These are phyloP conservation scores for Komagataella phaffii DNA, from an alignment of 805 yeast species.

Conservation along the genomic window DNA sequence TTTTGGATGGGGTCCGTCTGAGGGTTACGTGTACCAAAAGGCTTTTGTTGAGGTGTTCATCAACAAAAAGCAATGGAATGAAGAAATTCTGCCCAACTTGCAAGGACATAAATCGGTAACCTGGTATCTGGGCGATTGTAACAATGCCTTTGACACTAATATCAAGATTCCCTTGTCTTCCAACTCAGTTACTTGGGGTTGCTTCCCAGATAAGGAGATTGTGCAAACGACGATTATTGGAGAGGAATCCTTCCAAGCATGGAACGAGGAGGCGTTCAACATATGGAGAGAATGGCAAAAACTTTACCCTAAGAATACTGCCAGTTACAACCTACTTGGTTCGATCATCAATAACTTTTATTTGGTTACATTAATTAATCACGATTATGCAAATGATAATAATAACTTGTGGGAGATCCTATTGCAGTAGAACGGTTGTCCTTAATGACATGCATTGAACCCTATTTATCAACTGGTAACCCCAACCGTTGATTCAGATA, in stretches of 20 bases:
- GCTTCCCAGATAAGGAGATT: constrained; percentile 80
- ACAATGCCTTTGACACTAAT: constrained; percentile 48
- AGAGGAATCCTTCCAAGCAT: constrained; percentile 83
- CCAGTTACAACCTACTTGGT: constrained; percentile 48
- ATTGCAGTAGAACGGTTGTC: constrained; percentile 10
- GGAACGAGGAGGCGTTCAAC: constrained; percentile 91
- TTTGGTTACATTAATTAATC: constrained; percentile 79
- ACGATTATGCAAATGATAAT: constrained; percentile 59
- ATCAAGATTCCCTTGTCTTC: constrained; percentile 35
- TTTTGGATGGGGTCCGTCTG: constrained; percentile 95
- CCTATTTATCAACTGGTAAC: constrained; percentile 6
- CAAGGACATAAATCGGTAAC: constrained; percentile 39
- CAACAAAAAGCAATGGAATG: constrained; percentile 59
- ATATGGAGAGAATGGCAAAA: constrained; percentile 91
- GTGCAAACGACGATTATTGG: constrained; percentile 89
- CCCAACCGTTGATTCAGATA: constrained; percentile 18
- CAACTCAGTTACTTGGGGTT: constrained; percentile 96
- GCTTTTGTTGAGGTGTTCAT: constrained; percentile 86
- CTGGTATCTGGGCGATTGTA: constrained; percentile 60
- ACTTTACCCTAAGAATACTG: constrained; percentile 47
- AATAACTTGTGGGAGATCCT: constrained; percentile 62
- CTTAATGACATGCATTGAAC: not conserved
- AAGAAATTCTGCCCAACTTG: constrained; percentile 37
- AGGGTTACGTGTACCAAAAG: constrained; percentile 85
- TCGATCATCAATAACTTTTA: constrained; percentile 48